Evolutionary conservation across 306 rosid species (phyloP).

Genomic region (Mimosa bimucronata): DNA sequence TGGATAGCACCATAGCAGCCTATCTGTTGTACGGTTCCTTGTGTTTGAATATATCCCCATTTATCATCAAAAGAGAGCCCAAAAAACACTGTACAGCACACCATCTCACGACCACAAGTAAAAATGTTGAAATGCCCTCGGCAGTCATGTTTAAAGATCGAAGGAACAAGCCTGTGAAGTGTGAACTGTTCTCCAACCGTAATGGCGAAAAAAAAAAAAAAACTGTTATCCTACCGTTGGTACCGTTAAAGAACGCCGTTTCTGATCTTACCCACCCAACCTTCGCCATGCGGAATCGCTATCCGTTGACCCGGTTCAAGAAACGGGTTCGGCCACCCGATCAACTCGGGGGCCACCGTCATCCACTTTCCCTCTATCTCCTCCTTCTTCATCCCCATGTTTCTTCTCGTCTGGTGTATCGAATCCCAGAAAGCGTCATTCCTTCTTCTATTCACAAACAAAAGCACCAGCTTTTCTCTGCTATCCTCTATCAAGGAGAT

Average conservation of each 20-base stretch:
- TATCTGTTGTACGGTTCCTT: no score
- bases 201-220: no score
- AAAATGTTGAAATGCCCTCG: no score
- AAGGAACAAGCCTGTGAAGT: background rate
- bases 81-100: background rate
- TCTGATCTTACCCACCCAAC: background rate
- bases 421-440: conserved; percentile 70
- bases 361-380: conserved; percentile 54
- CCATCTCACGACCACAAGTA: background rate
- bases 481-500: conserved; percentile 56
- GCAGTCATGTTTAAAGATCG: no score
- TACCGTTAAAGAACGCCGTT: conserved; percentile 3
- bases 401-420: conserved; percentile 40
- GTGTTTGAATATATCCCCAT: no score
- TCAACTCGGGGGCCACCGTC: conserved; percentile 28
- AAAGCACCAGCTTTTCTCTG: conserved; percentile 43
- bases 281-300: conserved; percentile 32
- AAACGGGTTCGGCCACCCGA: conserved; percentile 69
- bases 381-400: conserved; percentile 44
- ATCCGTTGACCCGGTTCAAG: conserved; percentile 60
- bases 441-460: conserved; percentile 61
- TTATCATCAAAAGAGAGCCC: no score
- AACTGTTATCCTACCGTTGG: conserved; percentile 16
- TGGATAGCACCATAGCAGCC: no score
- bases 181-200: no score